Percentiles rank a stretch among this genome's conserved stretches.
phyloP scores from a whole-genome alignment of 2,329 filamentous ascomycete species.

The Didymella segeticola region DNA sequence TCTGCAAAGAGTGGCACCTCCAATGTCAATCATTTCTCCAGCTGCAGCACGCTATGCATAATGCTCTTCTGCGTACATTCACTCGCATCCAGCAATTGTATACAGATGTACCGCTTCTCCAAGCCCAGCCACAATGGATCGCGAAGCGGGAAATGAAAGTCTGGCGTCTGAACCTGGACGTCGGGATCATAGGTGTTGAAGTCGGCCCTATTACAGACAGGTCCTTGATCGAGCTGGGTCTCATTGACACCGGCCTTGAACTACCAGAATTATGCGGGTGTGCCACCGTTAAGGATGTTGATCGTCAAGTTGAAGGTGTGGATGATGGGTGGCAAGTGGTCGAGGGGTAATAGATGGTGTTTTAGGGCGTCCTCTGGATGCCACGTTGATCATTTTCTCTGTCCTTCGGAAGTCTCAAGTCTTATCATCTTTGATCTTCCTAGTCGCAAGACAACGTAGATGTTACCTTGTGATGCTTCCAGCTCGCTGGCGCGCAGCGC shows the following conservation, averaged over 20 bases:
- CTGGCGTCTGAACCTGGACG: slow-evolving; percentile 25
- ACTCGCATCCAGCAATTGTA: not conserved
- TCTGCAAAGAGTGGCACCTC: slow-evolving; percentile 8
- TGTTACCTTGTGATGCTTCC: slow-evolving; percentile 27
- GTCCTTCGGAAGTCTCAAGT: not conserved
- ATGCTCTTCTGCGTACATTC: not conserved
- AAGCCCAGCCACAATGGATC: slow-evolving; percentile 4
- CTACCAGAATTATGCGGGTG: slow-evolving; percentile 9
- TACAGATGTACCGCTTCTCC: not conserved
- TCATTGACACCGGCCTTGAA: slow-evolving; percentile 1
- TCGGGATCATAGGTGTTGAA: slow-evolving; percentile 7
- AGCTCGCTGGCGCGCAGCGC: slow-evolving; percentile 30
- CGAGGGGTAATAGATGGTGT: not conserved
- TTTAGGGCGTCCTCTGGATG: not conserved
- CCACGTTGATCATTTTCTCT: not conserved
- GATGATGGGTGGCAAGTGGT: slow-evolving; percentile 13
- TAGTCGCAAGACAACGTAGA: not conserved
- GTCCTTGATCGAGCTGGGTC: slow-evolving; percentile 2
- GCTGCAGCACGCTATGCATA: not conserved
- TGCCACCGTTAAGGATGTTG: not conserved
- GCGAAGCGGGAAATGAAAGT: slow-evolving; percentile 2
- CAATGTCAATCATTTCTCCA: not conserved
- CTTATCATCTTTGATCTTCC: not conserved
- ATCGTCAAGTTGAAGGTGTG: not conserved
- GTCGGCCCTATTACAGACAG: not conserved